These are phyloP conservation scores for Aspergillus egyptiacus DNA, from an alignment of 495 filamentous ascomycete genomes.

Conservation along the genomic window DNA sequence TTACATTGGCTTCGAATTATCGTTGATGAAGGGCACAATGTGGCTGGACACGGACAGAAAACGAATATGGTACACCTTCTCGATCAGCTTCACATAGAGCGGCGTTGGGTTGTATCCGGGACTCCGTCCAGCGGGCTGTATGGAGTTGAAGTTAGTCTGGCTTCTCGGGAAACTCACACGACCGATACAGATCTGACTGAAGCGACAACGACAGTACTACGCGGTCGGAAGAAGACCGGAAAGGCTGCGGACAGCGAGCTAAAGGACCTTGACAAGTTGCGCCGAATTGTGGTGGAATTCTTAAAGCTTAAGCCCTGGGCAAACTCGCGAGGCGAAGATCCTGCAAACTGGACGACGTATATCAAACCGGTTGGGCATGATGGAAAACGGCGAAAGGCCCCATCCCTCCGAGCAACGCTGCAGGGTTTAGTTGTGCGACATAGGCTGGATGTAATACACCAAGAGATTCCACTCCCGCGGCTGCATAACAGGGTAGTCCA, in stretches of 20 bases:
- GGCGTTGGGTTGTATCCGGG: conserved; percentile 86
- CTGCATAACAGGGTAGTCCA: conserved; percentile 66
- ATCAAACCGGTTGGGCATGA: conserved; percentile 59
- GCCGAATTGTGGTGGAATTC: conserved; percentile 62
- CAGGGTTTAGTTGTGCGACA: conserved; percentile 79
- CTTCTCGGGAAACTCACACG: conserved; percentile 39
- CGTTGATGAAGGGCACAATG: conserved; percentile 85
- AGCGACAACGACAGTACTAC: conserved; percentile 26
- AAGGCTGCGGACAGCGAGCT: conserved; percentile 47
- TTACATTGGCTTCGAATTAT: conserved; percentile 83
- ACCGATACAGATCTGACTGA: conserved; percentile 34
- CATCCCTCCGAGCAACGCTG: conserved; percentile 63
- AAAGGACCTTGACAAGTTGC: conserved; percentile 70
- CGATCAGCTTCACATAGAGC: conserved; percentile 60
- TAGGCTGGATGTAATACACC: conserved; percentile 58
- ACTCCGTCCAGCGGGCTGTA: conserved; percentile 80
- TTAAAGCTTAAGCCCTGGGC: conserved; percentile 75
- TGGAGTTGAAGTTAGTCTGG: conserved; percentile 62
- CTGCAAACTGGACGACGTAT: conserved; percentile 65
- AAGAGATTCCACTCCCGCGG: conserved; percentile 58
- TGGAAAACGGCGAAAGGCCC: conserved; percentile 47
- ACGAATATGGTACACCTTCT: conserved; percentile 63
- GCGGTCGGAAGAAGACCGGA: conserved; percentile 33
- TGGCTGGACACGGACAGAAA: conserved; percentile 53
- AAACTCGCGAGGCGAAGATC: conserved; percentile 42